These are phyloP conservation scores for Chrysoporthe puriensis DNA, from an alignment of 2,329 filamentous ascomycete genomes.

Conservation along the genomic window DNA sequence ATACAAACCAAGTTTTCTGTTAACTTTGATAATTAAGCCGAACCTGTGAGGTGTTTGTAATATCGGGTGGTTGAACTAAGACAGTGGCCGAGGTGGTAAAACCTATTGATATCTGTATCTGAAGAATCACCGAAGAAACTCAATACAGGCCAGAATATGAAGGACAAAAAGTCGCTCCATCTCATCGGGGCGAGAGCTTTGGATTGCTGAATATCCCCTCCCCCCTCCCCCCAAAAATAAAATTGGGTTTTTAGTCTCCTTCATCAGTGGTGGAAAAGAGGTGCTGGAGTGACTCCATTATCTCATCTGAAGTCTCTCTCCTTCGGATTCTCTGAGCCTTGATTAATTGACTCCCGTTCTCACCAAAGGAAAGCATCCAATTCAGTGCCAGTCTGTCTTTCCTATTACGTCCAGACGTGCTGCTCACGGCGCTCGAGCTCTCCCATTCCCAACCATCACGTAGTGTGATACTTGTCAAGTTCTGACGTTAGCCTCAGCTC, in stretches of 20 bases:
- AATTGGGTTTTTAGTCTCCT: too few species aligned
- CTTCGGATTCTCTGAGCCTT: background rate
- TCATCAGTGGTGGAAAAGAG: background rate
- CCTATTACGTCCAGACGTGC: background rate
- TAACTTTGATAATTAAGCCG: too few species aligned
- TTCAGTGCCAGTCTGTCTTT: conserved; percentile 12
- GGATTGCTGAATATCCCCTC: too few species aligned
- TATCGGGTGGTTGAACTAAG: too few species aligned
- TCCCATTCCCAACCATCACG: conserved; percentile 20
- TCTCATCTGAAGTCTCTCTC: background rate
- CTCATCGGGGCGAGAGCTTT: too few species aligned
- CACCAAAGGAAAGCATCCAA: conserved; percentile 7
- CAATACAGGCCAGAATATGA: too few species aligned
- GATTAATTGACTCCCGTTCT: conserved; percentile 5
- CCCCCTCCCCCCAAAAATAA: too few species aligned
- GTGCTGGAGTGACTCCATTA: conserved; percentile 1
- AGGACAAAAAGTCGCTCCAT: too few species aligned
- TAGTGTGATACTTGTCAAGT: conserved; percentile 12
- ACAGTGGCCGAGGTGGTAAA: background rate
- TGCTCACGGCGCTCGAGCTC: conserved; percentile 1
- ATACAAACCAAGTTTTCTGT: too few species aligned
- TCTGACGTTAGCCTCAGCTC: background rate
- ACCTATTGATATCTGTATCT: too few species aligned
- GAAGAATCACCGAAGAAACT: too few species aligned
- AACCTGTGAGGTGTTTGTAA: too few species aligned